Evolutionary conservation across 371 early-diverging fungal species (phyloP).

Genomic region (Rhizopus delemar): DNA sequence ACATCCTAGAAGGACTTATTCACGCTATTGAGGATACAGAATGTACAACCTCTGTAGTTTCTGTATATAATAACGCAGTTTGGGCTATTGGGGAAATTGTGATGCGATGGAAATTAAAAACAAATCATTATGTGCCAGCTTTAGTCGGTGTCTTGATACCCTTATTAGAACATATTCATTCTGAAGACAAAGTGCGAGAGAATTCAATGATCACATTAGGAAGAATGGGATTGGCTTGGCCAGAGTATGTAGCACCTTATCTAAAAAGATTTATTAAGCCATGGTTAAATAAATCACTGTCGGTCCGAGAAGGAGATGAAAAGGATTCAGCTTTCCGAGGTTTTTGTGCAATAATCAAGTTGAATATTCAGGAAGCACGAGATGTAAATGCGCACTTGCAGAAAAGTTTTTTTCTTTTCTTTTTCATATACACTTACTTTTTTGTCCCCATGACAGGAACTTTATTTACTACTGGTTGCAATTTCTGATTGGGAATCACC

Average conservation of each 20-base stretch:
- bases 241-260: conserved; percentile 69
- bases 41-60: conserved; percentile 31
- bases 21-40: conserved; percentile 63
- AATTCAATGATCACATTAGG: conserved; percentile 90
- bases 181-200: conserved; percentile 68
- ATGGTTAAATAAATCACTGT: conserved; percentile 66
- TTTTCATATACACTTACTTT: not conserved
- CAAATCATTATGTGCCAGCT: conserved; percentile 2
- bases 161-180: conserved; percentile 60
- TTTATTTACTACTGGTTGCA: conserved; percentile 12
- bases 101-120: conserved; percentile 60
- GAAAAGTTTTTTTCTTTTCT: not conserved
- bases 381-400: conserved; percentile 25
- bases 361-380: conserved; percentile 74
- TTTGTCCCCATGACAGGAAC: conserved; percentile 2
- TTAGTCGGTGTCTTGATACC: conserved; percentile 36
- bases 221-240: conserved; percentile 76
- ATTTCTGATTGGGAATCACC: conserved; percentile 11
- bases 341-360: conserved; percentile 75
- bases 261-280: conserved; percentile 63
- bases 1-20: conserved; percentile 46
- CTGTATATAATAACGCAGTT: conserved; percentile 89
- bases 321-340: conserved; percentile 89
- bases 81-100: conserved; percentile 96
- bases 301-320: conserved; percentile 81